Percentiles rank a stretch among this genome's conserved stretches.
These are phyloP conservation scores for Pleurotus platypus DNA, from an alignment of 768 basidiomycete species.

Conservation along the genomic window DNA sequence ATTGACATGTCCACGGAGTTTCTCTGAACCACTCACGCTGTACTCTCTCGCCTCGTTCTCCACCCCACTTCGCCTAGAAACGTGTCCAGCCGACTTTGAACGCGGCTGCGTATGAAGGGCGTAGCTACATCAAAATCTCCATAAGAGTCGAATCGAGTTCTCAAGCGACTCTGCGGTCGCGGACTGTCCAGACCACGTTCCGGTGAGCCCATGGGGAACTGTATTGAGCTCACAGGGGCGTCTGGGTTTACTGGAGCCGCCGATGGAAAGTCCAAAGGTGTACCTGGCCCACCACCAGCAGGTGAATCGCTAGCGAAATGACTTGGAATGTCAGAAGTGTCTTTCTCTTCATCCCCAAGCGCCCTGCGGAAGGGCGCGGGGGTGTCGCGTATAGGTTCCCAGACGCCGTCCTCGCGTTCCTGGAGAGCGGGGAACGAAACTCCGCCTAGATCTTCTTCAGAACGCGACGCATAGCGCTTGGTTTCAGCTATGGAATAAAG, in stretches of 20 bases:
- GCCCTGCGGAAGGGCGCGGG: constrained; percentile 75
- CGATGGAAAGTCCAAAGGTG: constrained; percentile 55
- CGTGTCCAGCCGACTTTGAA: constrained; percentile 71
- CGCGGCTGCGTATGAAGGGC: constrained; percentile 82
- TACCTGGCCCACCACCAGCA: constrained; percentile 39
- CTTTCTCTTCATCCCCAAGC: constrained; percentile 76
- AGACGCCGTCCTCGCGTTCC: constrained; percentile 39
- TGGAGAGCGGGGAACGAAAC: constrained; percentile 45
- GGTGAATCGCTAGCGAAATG: constrained; percentile 41
- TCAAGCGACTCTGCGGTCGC: constrained; percentile 39
- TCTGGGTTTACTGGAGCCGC: constrained; percentile 49
- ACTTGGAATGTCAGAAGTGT: constrained; percentile 37
- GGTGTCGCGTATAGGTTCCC: constrained; percentile 50
- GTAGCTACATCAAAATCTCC: constrained; percentile 70
- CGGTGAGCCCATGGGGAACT: constrained; percentile 78
- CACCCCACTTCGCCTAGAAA: constrained; percentile 66
- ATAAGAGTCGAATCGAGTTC: constrained; percentile 68
- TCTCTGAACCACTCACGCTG: constrained; percentile 57
- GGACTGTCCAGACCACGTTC: constrained; percentile 65
- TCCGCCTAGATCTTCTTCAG: constrained; percentile 48
- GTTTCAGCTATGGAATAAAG: constrained; percentile 82
- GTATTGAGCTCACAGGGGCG: constrained; percentile 64
- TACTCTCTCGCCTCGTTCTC: constrained; percentile 86
- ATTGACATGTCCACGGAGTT: constrained; percentile 7
- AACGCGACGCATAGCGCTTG: constrained; percentile 49